A percentile compares a stretch with the other conserved stretches of the same genome.
Conservation (phyloP, 495 filamentous ascomycete genomes). For the Aspergillus olivimuriae region DNA sequence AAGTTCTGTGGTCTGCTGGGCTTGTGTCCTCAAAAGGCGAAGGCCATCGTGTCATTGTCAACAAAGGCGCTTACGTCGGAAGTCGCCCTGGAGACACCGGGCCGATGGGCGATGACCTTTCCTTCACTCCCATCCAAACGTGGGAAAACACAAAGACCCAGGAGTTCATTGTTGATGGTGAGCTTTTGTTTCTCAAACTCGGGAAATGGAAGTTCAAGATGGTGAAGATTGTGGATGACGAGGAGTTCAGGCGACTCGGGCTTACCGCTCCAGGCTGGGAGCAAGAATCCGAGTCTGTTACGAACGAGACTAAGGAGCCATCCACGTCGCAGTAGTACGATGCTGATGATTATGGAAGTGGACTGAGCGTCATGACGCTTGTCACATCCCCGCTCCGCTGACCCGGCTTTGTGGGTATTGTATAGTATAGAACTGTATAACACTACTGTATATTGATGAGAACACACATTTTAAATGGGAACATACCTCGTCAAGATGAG, state of each 20-base stretch:
- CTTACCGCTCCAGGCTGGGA: slow-evolving; percentile 42
- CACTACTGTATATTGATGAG: too few species aligned
- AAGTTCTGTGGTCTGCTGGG: slow-evolving; percentile 61
- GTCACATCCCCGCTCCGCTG: too few species aligned
- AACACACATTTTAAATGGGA: too few species aligned
- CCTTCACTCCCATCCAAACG: slow-evolving; percentile 54
- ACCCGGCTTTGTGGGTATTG: too few species aligned
- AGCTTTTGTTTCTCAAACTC: slow-evolving; percentile 60
- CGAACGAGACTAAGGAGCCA: not conserved
- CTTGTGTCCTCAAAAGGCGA: slow-evolving; percentile 58
- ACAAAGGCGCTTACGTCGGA: slow-evolving; percentile 60
- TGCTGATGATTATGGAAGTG: not conserved
- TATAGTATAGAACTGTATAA: too few species aligned
- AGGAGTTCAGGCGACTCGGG: slow-evolving; percentile 49
- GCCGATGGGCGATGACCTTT: slow-evolving; percentile 51
- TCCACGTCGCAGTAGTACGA: not conserved
- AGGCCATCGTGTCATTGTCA: slow-evolving; percentile 55
- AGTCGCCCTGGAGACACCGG: slow-evolving; percentile 47
- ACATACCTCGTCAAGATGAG: too few species aligned
- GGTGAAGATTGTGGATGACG: slow-evolving; percentile 64
- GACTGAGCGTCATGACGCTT: too few species aligned
- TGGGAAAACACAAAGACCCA: slow-evolving; percentile 52
- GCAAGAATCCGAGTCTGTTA: slow-evolving; percentile 1
- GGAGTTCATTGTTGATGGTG: slow-evolving; percentile 57
- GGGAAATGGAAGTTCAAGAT: slow-evolving; percentile 79